These are phyloP conservation scores for Aspergillus wentii DNA, from an alignment of 495 filamentous ascomycete genomes.

Conservation along the genomic window DNA sequence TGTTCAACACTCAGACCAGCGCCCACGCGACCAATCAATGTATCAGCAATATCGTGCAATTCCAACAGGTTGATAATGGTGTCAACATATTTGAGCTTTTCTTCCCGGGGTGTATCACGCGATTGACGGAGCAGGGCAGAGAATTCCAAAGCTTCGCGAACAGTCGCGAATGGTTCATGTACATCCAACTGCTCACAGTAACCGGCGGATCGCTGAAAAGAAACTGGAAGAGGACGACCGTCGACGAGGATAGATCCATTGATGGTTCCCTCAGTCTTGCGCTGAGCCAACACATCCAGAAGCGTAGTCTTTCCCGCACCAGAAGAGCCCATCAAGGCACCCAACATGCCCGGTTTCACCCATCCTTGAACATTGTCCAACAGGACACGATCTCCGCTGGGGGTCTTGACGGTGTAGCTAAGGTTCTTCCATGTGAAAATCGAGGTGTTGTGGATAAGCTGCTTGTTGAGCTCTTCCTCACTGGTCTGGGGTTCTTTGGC, in stretches of 20 bases:
- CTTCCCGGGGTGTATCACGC: constrained; percentile 39
- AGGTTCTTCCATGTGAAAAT: constrained; percentile 61
- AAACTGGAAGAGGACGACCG: constrained; percentile 67
- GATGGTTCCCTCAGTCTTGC: constrained; percentile 84
- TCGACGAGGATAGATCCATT: constrained; percentile 82
- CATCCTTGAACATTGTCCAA: constrained; percentile 81
- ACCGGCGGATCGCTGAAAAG: constrained; percentile 69
- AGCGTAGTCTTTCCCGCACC: constrained; percentile 64
- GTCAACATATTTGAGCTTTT: constrained; percentile 58
- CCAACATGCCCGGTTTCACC: constrained; percentile 81
- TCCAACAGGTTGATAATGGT: constrained; percentile 55
- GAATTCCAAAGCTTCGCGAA: constrained; percentile 59
- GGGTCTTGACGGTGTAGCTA: constrained; percentile 47
- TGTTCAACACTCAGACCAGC: constrained; percentile 55
- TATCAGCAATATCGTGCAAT: constrained; percentile 50
- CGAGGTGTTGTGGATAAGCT: constrained; percentile 45
- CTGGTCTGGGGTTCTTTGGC: constrained; percentile 6
- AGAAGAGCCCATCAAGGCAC: constrained; percentile 66
- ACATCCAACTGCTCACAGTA: constrained; percentile 61
- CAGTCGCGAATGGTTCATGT: constrained; percentile 53
- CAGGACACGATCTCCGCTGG: constrained; percentile 39
- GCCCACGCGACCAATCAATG: constrained; percentile 48
- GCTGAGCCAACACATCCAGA: constrained; percentile 51
- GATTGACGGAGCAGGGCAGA: constrained; percentile 54
- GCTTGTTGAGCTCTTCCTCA: constrained; percentile 13